These are phyloP conservation scores for Wickerhamomyces chaumierensis DNA, from an alignment of 805 yeast species.

Conservation along the genomic window DNA sequence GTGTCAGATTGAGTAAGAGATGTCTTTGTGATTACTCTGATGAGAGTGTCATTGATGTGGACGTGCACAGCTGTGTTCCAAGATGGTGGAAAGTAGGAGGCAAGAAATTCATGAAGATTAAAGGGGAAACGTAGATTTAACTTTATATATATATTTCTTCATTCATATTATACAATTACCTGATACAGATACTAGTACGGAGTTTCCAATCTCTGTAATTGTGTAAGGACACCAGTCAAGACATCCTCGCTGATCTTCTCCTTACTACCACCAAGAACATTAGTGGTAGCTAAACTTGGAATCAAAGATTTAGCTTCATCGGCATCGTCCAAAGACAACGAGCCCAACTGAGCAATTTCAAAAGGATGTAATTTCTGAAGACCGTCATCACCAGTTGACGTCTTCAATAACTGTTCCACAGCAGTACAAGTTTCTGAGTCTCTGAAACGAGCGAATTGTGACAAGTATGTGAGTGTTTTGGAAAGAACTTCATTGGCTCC, in stretches of 20 bases:
- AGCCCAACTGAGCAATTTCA: constrained; percentile 82
- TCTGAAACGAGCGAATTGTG: constrained; percentile 81
- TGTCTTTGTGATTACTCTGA: constrained; percentile 48
- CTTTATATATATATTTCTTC: too few relatives aligned
- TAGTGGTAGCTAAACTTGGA: constrained; percentile 55
- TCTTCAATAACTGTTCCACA: constrained; percentile 73
- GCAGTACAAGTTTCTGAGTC: constrained; percentile 90
- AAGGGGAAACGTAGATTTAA: constrained; percentile 6
- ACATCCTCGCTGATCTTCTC: constrained; percentile 80
- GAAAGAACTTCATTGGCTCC: constrained; percentile 82
- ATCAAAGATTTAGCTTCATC: constrained; percentile 93
- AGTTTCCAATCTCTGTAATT: constrained; percentile 58
- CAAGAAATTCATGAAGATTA: constrained; percentile 38
- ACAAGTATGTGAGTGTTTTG: constrained; percentile 79
- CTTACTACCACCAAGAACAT: neutral
- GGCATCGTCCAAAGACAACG: constrained; percentile 89
- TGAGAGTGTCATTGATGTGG: constrained; percentile 30
- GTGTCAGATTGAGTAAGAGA: constrained; percentile 38
- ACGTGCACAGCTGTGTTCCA: constrained; percentile 49
- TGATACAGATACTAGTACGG: too few relatives aligned
- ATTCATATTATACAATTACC: neutral
- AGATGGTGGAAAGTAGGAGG: constrained; percentile 76
- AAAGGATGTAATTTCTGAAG: constrained; percentile 73
- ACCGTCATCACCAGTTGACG: constrained; percentile 31
- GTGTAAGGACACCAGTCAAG: constrained; percentile 77